Evolutionary conservation across 345 rosid genomes (phyloP).

Genomic region (Pistacia vera): DNA sequence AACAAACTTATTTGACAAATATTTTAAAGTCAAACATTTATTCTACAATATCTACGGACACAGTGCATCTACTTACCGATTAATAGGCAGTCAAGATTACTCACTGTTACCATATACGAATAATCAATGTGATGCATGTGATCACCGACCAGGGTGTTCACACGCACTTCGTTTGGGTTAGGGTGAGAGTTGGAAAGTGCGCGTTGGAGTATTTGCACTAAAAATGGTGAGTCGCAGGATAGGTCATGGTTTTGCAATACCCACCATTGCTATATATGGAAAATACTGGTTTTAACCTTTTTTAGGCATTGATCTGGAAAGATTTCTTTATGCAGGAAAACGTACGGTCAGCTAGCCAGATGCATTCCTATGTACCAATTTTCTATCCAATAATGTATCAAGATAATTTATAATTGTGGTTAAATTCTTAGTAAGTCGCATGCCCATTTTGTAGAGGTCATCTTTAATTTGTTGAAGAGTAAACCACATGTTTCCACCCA

Average conservation of each 20-base stretch:
- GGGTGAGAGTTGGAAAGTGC: background rate
- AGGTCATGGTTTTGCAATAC: background rate
- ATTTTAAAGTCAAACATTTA: too few relatives aligned
- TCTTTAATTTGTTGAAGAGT: too few relatives aligned
- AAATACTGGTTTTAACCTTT: background rate
- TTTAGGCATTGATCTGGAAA: background rate
- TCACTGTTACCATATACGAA: background rate
- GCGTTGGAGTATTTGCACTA: background rate
- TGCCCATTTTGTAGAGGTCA: too few relatives aligned
- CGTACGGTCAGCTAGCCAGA: background rate
- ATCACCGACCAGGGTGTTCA: conserved; percentile 1
- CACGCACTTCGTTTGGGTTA: background rate
- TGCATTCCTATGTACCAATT: too few relatives aligned
- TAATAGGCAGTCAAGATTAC: conserved; percentile 1
- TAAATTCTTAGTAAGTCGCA: too few relatives aligned
- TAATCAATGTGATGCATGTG: background rate
- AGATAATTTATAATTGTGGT: too few relatives aligned
- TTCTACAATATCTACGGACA: background rate
- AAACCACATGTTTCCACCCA: too few relatives aligned
- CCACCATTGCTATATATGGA: background rate
- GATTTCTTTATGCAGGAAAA: background rate
- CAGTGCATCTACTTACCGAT: background rate
- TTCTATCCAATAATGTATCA: too few relatives aligned
- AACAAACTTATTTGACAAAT: too few relatives aligned
- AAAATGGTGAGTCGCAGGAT: background rate